Base-by-base conservation (phyloP, 1,284 basidiomycete species). In the Papiliotrema fonsecae region DNA sequence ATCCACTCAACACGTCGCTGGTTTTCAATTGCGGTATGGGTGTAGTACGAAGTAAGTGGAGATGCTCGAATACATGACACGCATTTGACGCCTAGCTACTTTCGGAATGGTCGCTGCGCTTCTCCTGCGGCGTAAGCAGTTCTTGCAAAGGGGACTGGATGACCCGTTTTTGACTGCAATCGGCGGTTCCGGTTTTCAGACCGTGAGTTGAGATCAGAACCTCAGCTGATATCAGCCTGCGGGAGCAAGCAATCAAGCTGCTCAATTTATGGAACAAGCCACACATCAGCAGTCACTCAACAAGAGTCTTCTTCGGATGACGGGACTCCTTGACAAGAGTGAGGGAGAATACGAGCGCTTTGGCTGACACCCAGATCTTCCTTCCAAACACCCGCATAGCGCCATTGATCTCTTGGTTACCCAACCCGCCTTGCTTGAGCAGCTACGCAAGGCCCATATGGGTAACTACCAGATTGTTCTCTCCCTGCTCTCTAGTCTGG, bases 21-120 rank as follows among this genome's bases (percentile, higher is more conserved):
- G 88, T 98, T 2, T 97, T 98, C 72, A 94, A 90, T 50, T 97
- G 96, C 69, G 94, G 96, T 35, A 93, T 96, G 81, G 96, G 96
- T 37, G 89, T 91, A 2, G 92, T 96, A 0, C 82, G 96, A 35
- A 96, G 72, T 64, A 56, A 61, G 64, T 58, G 37, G 11, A 28
- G 22, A 13, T 39, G 21, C 22, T 10, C 11, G 9, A 25, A n/a
- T 6, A 26, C 22, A n/a, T 22, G 13, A 18, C 16, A 9, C 22
- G 6, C 3, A 22, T 30, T n/a, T 24, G 41, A 32, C 14, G 13
- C 22, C 16, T 46, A 75, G 73, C 94, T 2, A 97, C 94, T 0
- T 97, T 97, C 69, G 94, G 90, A 5, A 98, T 98, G 96, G 83
- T 87, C 14, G 89, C 93, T 2, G 93, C 94, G 1, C 83, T 88